Base-by-base conservation (phyloP, 495 filamentous ascomycete species). In the Aspergillus coremiiformis region DNA sequence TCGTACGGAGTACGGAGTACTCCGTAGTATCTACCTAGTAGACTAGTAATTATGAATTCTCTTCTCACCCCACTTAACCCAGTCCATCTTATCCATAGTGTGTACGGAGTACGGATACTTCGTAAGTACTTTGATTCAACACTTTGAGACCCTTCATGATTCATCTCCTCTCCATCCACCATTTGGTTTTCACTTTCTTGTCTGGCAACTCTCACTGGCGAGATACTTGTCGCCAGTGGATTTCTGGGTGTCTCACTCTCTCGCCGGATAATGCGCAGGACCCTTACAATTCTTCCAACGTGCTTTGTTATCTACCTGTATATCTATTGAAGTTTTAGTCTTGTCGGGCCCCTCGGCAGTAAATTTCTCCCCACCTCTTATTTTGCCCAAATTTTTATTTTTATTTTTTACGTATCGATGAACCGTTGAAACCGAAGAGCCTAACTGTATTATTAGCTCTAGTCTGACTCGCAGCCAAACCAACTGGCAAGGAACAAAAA, bases 371-470 rank as follows among this genome's bases (percentile, higher is more conserved):
- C 37, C 32, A 35, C 32, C 24, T 30, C 33, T 17, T 45, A 14
- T 10, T 47, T 46, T 54, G 4, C 24, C n/a, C n/a, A n/a, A n/a
- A n/a, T 27, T 27, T 27, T 27, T 27, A 8, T 8, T 27, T 29
- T 59, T 35, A 33, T 55, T 57, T 49, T 27, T 43, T 54, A 33
- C 39, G 10, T 48, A 11, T 51, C 56, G 43, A 58, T 44, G 43
- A 51, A 43, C 22, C 47, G 21, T 35, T 33, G 47, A 30, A 23
- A 1, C 30, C 44, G 27, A 49, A 47, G 33, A 46, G 30, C 20
- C 45, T 49, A 50, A 41, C 21, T 11, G 14, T 22, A 22, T 48
- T 37, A 33, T 35, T 47, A 53, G 45, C 50, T 50, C 53, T 37
- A 32, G 39, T 55, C 49, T 47, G 29, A 58, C 45, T 45, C 47